These are phyloP conservation scores for Calendula officinalis DNA, from an alignment of 129 eudicot species.

Conservation along the genomic window DNA sequence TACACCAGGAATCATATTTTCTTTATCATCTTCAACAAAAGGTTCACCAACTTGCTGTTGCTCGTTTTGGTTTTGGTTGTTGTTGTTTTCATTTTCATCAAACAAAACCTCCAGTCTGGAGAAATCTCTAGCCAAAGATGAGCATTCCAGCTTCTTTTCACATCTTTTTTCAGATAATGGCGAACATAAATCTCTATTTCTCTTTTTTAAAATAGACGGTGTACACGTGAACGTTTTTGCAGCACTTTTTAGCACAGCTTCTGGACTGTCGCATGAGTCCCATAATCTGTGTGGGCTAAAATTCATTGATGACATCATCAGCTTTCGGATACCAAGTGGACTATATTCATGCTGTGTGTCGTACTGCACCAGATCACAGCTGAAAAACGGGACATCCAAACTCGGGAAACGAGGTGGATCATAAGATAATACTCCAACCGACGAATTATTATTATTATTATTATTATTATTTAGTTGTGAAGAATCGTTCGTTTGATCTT, in stretches of 20 bases:
- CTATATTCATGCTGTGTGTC: constrained; percentile 83
- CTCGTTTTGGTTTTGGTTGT: constrained; percentile 32
- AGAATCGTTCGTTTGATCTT: constrained; percentile 26
- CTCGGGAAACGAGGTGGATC: constrained; percentile 98
- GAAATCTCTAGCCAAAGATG: constrained; percentile 51
- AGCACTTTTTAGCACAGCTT: constrained; percentile 81
- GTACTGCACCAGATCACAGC: constrained; percentile 83
- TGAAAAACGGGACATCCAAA: constrained; percentile 84
- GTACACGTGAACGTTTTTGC: constrained; percentile 74
- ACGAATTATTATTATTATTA: constrained; percentile 20
- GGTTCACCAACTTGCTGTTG: constrained; percentile 25
- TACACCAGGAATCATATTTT: constrained; percentile 39
- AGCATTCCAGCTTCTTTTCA: constrained; percentile 61
- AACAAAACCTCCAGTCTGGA: constrained; percentile 71
- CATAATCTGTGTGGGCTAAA: constrained; percentile 73
- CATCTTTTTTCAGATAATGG: constrained; percentile 82
- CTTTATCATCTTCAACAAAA: constrained; percentile 60
- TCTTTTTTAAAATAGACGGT: constrained; percentile 82
- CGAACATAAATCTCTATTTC: constrained; percentile 75
- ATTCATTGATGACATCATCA: constrained; percentile 63
- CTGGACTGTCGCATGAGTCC: constrained; percentile 88
- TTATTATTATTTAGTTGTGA: constrained; percentile 28
- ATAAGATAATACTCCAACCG: constrained; percentile 57
- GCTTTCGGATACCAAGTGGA: constrained; percentile 84
- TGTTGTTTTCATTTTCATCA: constrained; percentile 43